Evolutionary conservation across 2,329 filamentous ascomycete species (phyloP), one percentile per base, ranked within the genome.

Genomic region (Didymellaceae sp.): DNA sequence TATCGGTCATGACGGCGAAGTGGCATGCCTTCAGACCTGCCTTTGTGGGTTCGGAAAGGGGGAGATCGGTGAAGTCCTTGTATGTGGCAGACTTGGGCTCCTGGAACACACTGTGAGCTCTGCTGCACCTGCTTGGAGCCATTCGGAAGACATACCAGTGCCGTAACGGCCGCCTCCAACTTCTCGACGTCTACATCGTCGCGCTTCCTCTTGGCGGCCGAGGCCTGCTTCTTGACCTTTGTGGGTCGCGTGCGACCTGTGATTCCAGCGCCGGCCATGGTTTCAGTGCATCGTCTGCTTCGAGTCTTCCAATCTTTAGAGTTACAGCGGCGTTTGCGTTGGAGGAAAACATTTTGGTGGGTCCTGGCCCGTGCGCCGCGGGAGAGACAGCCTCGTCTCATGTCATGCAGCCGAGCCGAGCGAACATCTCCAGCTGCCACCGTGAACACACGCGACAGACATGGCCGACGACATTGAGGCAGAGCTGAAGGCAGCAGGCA

Each of bases 1-100:
- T 90, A 59, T 96, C 92, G 55, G 94, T 99, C 60, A 97, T 80
- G 39, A 84, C 86, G 67, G 92, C 89, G 78, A 93, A 99, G 73
- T 97, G 91, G 10, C 90, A 91, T 31, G 88, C 82, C 58, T 92
- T 85, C 55, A 99, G 84, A 43, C 94, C 94, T 16, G 82, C 82
- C 25, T 84, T 78, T 2, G 94, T 97, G 13, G 90, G 82, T 59
- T 87, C 82, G 44, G 91, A 97, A 47, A 99, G 82, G 13, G 94
- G 94, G 0, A 99, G 82, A 50, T 96, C 86, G 62, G 86, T 80
- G 73, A 99, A 99, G 57, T 83, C 82, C 58, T 85, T 86, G 63
- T 82, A 78, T 13, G 83, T 75, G 57, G 78, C 70, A 7, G 78
- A 75, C 57, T 87, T 87, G 41, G 78, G 74, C 54, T 90, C 87